Percentiles rank a stretch among this genome's conserved stretches.
These are phyloP conservation scores for Hagleromyces aurorensis DNA, from an alignment of 805 yeast genomes.

Conservation along the genomic window DNA sequence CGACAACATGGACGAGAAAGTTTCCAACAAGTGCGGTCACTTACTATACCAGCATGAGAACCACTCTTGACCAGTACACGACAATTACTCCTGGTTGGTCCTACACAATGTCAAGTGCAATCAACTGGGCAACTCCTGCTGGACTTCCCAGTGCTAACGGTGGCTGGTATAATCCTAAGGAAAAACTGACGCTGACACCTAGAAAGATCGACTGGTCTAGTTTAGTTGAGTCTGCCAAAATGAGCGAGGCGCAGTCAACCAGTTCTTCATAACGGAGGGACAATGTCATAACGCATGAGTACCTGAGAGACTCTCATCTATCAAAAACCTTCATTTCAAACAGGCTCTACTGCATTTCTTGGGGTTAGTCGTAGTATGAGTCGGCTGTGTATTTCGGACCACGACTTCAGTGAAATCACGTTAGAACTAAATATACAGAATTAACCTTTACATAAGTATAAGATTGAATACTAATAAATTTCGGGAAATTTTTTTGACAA, in stretches of 20 bases:
- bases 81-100: slow-evolving; percentile 85
- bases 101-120: slow-evolving; percentile 52
- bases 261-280: too few species aligned
- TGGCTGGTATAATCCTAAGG: slow-evolving; percentile 58
- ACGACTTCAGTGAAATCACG: too few species aligned
- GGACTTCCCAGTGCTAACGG: slow-evolving; percentile 53
- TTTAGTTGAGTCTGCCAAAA: too few species aligned
- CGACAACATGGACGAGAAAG: slow-evolving; percentile 54
- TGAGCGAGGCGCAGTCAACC: too few species aligned
- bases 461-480: slow-evolving; percentile 14
- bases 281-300: too few species aligned
- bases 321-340: too few species aligned
- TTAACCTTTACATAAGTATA: too few species aligned
- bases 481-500: slow-evolving; percentile 27
- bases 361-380: too few species aligned
- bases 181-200: slow-evolving; percentile 34
- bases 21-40: slow-evolving; percentile 64
- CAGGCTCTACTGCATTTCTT: too few species aligned
- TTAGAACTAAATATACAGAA: too few species aligned
- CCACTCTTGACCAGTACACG: slow-evolving; percentile 36
- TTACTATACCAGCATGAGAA: slow-evolving; percentile 41
- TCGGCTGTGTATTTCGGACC: too few species aligned
- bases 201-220: slow-evolving; percentile 23
- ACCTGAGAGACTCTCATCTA: too few species aligned
- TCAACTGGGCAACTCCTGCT: slow-evolving; percentile 68